Evolutionary conservation across 78 protist species (phyloP), one percentile per base, ranked within the genome.

Genomic region (Dictyostelium intermedium): DNA sequence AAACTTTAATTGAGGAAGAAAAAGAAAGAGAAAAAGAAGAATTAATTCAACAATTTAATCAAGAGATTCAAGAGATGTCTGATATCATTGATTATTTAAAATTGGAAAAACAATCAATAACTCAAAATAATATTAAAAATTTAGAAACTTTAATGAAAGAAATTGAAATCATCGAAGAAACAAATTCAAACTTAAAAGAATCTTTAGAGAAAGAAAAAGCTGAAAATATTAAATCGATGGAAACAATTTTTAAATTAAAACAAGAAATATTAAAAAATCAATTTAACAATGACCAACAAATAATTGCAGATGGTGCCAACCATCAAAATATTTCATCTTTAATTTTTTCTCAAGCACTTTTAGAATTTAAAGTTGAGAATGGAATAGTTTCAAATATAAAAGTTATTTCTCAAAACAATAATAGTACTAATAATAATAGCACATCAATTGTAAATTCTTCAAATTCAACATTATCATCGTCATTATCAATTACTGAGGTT

Each of bases 61-160:
- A 70, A 5, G 14, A 79, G 61, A 41, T 43, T 41, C 53, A 77
- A 39, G 82, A 77, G n/a, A 72, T 72, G 79, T 10, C 34, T 2
- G 78, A 56, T 13, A 74, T 76, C 18, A 60, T 89, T 72, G 82
- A 89, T 18, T 20, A 10, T 18, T 50, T 89, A 69, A 89, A 89
- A 35, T 69, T 32, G 30, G 94, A 89, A 50, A 89, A 89, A 39
- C 74, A 79, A 45, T 11, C 30, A 78, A 23, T 80, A 0, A 84
- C 94, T 23, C 32, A 80, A 16, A 70, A 60, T 7, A 89, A 89
- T 81, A 50, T 89, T 11, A 78, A 89, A 69, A 89, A 89, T 27
- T 89, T 89, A 32, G 94, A 89, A 47, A 89, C 94, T n/a, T 27
- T 89, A 25, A 89, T 89, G 94, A 53, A 80, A 20, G 94, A 89